phyloP scores from a whole-genome alignment of 1,139 yeast species.

The Hyphopichia burtonii region DNA sequence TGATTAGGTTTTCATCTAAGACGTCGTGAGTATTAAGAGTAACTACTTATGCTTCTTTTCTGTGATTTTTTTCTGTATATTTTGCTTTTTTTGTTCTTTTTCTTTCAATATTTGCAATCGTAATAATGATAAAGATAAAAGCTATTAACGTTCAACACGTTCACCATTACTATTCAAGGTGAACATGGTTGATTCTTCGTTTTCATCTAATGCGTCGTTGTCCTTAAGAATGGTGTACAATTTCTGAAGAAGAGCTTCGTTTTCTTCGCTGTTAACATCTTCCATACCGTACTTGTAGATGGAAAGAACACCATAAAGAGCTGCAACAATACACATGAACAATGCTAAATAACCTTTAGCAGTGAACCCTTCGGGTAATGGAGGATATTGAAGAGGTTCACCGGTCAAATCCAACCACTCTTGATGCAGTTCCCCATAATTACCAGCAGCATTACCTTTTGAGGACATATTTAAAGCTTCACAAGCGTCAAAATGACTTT shows the following conservation, averaged over 20 bases:
- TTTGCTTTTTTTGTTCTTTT: not conserved
- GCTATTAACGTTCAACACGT: not conserved
- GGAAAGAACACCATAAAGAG: slow-evolving; percentile 72
- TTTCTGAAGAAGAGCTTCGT: slow-evolving; percentile 51
- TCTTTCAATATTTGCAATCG: not conserved
- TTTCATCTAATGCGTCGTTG: slow-evolving; percentile 20
- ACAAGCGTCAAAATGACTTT: slow-evolving; percentile 63
- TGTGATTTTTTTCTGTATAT: too few species aligned
- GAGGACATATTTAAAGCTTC: slow-evolving; percentile 44
- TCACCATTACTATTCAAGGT: slow-evolving; percentile 14
- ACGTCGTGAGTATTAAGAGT: slow-evolving; percentile 21
- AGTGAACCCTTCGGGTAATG: slow-evolving; percentile 85
- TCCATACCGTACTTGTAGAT: slow-evolving; percentile 82
- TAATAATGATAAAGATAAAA: too few species aligned
- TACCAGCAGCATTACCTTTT: slow-evolving; percentile 87
- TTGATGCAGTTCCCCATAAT: slow-evolving; percentile 32
- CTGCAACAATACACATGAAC: slow-evolving; percentile 75
- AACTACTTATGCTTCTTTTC: slow-evolving; percentile 22
- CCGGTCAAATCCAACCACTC: slow-evolving; percentile 69
- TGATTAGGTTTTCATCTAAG: too few species aligned
- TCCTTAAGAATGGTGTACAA: slow-evolving; percentile 43
- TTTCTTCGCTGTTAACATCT: slow-evolving; percentile 59
- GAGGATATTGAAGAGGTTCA: slow-evolving; percentile 61
- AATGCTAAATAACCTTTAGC: slow-evolving; percentile 87
- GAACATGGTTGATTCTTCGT: slow-evolving; percentile 13